Evolutionary conservation across 768 basidiomycete species (phyloP), one percentile per base, ranked within the genome.

Genomic region (Mrakia frigida): DNA sequence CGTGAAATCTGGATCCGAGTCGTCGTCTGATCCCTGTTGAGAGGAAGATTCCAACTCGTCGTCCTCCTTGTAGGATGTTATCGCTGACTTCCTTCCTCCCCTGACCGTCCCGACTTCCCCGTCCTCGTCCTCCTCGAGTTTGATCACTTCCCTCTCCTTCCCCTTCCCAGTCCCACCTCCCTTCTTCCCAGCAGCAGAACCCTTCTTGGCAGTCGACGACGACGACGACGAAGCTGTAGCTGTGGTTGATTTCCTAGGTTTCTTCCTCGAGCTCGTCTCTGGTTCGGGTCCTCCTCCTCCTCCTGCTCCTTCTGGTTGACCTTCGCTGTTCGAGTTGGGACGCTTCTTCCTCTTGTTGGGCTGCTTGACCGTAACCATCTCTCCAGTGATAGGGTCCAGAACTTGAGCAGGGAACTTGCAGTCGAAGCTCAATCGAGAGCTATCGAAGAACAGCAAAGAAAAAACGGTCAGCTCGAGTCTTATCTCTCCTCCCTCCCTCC

Each of bases 341-440:
- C 53, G 56, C 63, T 72, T 73, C 71, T 77, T 77, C 43, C 76
- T 71, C 63, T 73, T 72, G 71, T 77, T 77, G 37, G 76, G 76
- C 67, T 77, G 76, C 41, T 61, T 59, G 33, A 77, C 76, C 3
- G 76, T 77, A 14, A 77, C 72, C 28, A 77, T 46, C 46, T 68
- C 39, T 25, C 76, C 76, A 18, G 53, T 25, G 16, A 31, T 23
- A 39, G 74, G 67, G 31, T 77, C 56, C 25, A 43, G 16, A 16
- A 77, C 33, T n/a, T 77, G 76, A n/a, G 70, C 59, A 39, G 76
- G 76, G 33, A 77, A 77, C 63, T 65, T 50, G 61, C 76, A 77
- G 21, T 60, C 60, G 28, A 77, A 73, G 14, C 39, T 28, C 25
- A 77, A 50, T 0, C 76, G 71, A 3, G 70, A 46, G 33, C 76